Evolutionary conservation across 2,329 filamentous ascomycete species (phyloP), one percentile per base, ranked within the genome.

Genomic region (Aspergillus sp.): DNA sequence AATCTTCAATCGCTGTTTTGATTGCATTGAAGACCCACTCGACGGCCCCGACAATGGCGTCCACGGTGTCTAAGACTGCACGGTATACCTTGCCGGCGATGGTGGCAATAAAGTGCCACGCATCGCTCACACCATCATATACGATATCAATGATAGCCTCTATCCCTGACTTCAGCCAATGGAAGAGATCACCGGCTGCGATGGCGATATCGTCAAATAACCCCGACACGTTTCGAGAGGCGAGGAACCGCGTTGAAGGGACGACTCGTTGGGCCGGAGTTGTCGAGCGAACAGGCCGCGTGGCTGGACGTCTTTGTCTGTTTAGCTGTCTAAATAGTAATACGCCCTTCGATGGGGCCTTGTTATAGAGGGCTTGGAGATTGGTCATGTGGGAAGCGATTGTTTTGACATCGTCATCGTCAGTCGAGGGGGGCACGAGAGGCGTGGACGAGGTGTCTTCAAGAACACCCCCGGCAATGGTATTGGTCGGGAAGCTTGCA

Each of bases 61-160:
- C 42, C 3, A 60, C 46, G 1, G 62, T 63, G 45, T 65, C 59
- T 36, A 65, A 36, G 5, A 61, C 31, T 1, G 63, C 62, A 6
- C 29, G 49, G 54, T 65, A 65, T 2, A 61, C 52, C 36, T 58
- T 53, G 1, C 39, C 52, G 4, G 12, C 57, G 18, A 64, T 61
- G 18, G 20, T 52, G 16, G 18, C 51, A 14, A 65, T 26, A 4
- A 63, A 56, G n/a, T 63, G 51, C 46, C 32, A 53, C 0, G 49
- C 26, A 1, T 42, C 51, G 0, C 31, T 51, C 1, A 24, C 31
- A 2, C 49, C 52, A 12, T 54, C 39, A 9, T 36, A n/a, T 9
- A 62, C 24, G 2, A 55, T 36, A 0, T 57, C 24, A 5, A 50
- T 14, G 6, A 60, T 14, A 3, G 16, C 14, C 12, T 58, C 49